These are phyloP conservation scores for Boletus tylopilopsis DNA, from an alignment of 768 basidiomycete species.

Conservation along the genomic window DNA sequence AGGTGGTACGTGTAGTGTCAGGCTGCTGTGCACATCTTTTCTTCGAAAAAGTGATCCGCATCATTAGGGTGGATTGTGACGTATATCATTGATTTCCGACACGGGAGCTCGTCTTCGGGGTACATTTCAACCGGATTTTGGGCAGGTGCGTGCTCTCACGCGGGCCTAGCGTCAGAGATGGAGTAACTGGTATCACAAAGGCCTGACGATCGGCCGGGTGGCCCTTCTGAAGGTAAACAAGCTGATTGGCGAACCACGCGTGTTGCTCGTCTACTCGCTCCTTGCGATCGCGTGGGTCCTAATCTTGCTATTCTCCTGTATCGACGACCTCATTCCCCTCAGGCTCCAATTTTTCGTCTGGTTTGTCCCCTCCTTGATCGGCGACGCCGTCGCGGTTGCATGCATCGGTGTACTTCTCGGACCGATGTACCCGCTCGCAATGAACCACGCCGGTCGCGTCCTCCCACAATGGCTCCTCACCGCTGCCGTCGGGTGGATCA, in stretches of 20 bases:
- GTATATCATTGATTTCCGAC: neutral
- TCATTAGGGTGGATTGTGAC: slow-evolving; percentile 5
- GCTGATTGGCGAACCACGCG: slow-evolving; percentile 49
- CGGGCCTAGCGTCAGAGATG: neutral
- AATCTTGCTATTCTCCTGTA: neutral
- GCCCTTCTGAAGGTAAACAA: slow-evolving; percentile 49
- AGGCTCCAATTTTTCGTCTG: slow-evolving; percentile 55
- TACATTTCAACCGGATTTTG: slow-evolving; percentile 49
- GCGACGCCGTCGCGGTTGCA: slow-evolving; percentile 49
- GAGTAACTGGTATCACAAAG: slow-evolving; percentile 25
- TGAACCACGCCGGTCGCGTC: slow-evolving; percentile 62
- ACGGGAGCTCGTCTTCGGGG: slow-evolving; percentile 29
- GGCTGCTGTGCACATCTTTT: neutral
- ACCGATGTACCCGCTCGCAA: slow-evolving; percentile 46
- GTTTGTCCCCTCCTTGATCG: slow-evolving; percentile 48
- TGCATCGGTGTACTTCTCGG: slow-evolving; percentile 50
- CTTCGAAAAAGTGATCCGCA: too few relatives aligned
- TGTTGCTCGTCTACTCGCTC: slow-evolving; percentile 44
- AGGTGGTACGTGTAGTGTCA: neutral
- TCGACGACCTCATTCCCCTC: neutral
- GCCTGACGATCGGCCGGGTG: slow-evolving; percentile 51
- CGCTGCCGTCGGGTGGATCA: slow-evolving; percentile 60
- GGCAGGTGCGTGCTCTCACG: slow-evolving; percentile 34
- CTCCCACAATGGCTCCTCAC: slow-evolving; percentile 66
- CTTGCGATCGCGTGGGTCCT: slow-evolving; percentile 37